These are phyloP conservation scores for Paecilomyces dactylethromorphus DNA, from an alignment of 2,329 filamentous ascomycete species.

Conservation along the genomic window DNA sequence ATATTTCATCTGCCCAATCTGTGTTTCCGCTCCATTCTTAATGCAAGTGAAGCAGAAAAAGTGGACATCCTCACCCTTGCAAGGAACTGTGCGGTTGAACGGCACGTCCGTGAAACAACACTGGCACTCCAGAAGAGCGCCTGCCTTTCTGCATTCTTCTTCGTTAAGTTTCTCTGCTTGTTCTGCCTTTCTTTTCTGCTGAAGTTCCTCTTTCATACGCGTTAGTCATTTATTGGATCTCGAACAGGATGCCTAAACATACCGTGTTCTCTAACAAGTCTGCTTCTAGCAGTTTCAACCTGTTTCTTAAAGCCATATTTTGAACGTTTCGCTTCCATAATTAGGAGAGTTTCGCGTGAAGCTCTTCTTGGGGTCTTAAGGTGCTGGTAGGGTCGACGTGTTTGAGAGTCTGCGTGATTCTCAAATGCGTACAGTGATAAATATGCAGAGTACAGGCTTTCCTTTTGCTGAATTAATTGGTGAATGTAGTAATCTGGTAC, in stretches of 20 bases:
- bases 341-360: not conserved
- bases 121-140: slow-evolving; percentile 59
- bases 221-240: not conserved
- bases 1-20: slow-evolving; percentile 64
- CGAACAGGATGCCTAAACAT: not conserved
- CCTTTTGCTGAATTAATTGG: slow-evolving; percentile 20
- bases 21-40: slow-evolving; percentile 57
- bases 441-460: slow-evolving; percentile 23
- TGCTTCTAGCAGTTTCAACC: slow-evolving; percentile 20
- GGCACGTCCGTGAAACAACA: slow-evolving; percentile 67
- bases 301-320: slow-evolving; percentile 12
- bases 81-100: slow-evolving; percentile 62
- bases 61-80: slow-evolving; percentile 53
- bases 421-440: slow-evolving; percentile 17
- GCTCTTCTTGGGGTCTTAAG: slow-evolving; percentile 11
- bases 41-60: slow-evolving; percentile 67
- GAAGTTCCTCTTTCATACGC: slow-evolving; percentile 1
- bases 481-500: slow-evolving; percentile 33
- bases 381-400: slow-evolving; percentile 11
- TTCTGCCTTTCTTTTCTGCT: slow-evolving; percentile 15
- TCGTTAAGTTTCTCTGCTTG: slow-evolving; percentile 26
- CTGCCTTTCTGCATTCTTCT: slow-evolving; percentile 35
- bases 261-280: slow-evolving; percentile 13
- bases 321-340: slow-evolving; percentile 9
- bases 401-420: slow-evolving; percentile 6